Percentiles rank a stretch among this genome's conserved stretches.
These are phyloP conservation scores for Pseudogymnoascus sp. DNA, from an alignment of 2,329 filamentous ascomycete genomes.

Conservation along the genomic window DNA sequence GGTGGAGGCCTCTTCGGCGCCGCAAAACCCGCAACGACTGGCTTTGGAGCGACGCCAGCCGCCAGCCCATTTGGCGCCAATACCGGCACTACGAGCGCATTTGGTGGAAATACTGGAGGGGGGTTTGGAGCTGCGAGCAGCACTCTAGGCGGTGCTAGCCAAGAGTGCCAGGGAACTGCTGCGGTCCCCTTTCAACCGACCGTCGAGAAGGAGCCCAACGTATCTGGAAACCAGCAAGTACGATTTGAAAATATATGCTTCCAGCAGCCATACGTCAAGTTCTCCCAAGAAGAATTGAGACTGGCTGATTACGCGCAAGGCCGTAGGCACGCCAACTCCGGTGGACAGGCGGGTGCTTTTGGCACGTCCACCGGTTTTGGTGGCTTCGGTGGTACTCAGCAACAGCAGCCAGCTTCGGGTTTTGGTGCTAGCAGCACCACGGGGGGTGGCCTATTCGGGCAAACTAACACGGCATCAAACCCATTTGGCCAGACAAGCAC, in stretches of 20 bases:
- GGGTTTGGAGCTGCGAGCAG: slow-evolving; percentile 36
- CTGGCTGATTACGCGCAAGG: slow-evolving; percentile 85
- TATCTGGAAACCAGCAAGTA: slow-evolving; percentile 43
- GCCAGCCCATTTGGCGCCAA: slow-evolving; percentile 24
- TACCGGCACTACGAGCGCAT: slow-evolving; percentile 25
- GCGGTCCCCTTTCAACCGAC: slow-evolving; percentile 61
- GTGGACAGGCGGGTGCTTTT: slow-evolving; percentile 75
- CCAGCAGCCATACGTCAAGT: slow-evolving; percentile 76
- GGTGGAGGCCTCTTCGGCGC: slow-evolving; percentile 25
- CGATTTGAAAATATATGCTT: slow-evolving; percentile 75
- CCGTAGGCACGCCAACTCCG: slow-evolving; percentile 73
- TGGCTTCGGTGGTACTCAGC: slow-evolving; percentile 35
- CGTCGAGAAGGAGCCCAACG: slow-evolving; percentile 64
- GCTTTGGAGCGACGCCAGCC: slow-evolving; percentile 26
- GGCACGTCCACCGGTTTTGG: slow-evolving; percentile 57
- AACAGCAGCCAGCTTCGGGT: slow-evolving; percentile 28
- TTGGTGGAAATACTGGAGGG: slow-evolving; percentile 37
- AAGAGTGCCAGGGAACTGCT: slow-evolving; percentile 62
- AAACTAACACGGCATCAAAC: slow-evolving; percentile 27
- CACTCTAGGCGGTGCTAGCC: slow-evolving; percentile 41
- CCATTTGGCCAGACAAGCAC: slow-evolving; percentile 42
- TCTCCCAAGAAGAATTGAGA: slow-evolving; percentile 77
- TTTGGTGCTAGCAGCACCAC: slow-evolving; percentile 26
- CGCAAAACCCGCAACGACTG: slow-evolving; percentile 24
- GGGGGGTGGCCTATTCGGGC: slow-evolving; percentile 34